These are phyloP conservation scores for Croton laevigatus DNA, from an alignment of 441 rosid species.

Conservation along the genomic window DNA sequence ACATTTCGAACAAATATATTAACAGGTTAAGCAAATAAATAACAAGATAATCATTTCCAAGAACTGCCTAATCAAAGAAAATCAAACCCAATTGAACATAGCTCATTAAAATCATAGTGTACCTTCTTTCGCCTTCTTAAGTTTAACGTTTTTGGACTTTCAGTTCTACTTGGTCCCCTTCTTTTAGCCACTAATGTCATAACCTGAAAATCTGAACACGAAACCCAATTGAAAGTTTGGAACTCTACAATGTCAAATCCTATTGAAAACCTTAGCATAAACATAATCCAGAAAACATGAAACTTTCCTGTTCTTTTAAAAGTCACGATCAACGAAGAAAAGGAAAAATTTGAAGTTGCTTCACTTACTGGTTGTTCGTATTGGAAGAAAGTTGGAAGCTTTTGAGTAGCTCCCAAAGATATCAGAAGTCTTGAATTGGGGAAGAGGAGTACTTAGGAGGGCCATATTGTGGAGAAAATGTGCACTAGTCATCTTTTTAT, in stretches of 20 bases:
- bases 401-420: conserved; percentile 37
- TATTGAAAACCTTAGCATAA: neutral
- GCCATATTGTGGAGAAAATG: conserved; percentile 25
- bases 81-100: neutral
- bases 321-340: neutral
- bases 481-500: neutral
- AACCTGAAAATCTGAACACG: conserved; percentile 26
- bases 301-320: neutral
- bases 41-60: neutral
- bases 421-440: conserved; percentile 35
- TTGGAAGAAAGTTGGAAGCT: conserved; percentile 30
- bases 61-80: neutral
- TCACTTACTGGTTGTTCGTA: conserved; percentile 39
- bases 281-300: neutral
- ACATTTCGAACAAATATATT: neutral
- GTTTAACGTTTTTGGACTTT: conserved; percentile 63
- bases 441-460: conserved; percentile 22
- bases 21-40: neutral
- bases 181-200: conserved; percentile 44
- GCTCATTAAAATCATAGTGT: neutral
- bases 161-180: conserved; percentile 45
- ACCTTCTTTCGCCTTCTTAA: conserved; percentile 71
- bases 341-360: neutral
- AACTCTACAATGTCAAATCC: neutral
- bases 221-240: too few species aligned